Base-by-base conservation (phyloP, 371 early-diverging fungal genomes). In the Syncephalastrum monosporum region DNA sequence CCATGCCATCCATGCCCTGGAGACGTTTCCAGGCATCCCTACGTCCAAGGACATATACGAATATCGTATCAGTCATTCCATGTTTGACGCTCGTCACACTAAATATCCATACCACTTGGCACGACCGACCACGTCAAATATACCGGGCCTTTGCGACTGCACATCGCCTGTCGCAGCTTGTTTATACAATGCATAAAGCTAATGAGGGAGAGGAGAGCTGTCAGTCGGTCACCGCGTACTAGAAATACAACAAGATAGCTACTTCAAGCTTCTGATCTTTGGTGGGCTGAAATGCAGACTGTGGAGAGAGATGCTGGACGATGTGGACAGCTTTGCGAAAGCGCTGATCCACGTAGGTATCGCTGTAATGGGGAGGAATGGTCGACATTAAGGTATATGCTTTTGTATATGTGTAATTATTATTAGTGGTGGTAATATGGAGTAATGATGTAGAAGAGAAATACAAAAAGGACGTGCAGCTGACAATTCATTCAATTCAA, bases 71-170 rank as follows among this genome's bases (percentile, higher is more conserved):
- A 17, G 10, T 23, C 53, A 38, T 43, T 23, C 27, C 16, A 14
- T 14, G 4, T 3, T 46, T 46, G 15, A 46, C 12, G 23, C n/a
- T 23, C 12, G 3, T 23, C 5, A 23, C 19, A 23, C 15, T n/a
- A 42, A 38, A 54, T 24, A 10, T 21, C 3, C 23, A 24, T 71
- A 74, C 77, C 77, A 76, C 65, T 76, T 76, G 2, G 77, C 71
- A 44, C 79, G 67, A 16, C 79, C 79, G 23, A 78, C 75, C 1
- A 75, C 69, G 54, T 78, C 79, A 63, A 75, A 78, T 59, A 78
- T 65, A 4, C 75, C 79, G 14, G 79, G 79, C 59, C 74, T 55
- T 55, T 62, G 67, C 3, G 69, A 69, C 23, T 64, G 57, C 13
- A 74, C 55, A 56, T 71, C 53, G 13, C 79, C 79, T 38, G 60